Evolutionary conservation across 257 asterid species (phyloP).

Genomic region (Solanum dulcamara): DNA sequence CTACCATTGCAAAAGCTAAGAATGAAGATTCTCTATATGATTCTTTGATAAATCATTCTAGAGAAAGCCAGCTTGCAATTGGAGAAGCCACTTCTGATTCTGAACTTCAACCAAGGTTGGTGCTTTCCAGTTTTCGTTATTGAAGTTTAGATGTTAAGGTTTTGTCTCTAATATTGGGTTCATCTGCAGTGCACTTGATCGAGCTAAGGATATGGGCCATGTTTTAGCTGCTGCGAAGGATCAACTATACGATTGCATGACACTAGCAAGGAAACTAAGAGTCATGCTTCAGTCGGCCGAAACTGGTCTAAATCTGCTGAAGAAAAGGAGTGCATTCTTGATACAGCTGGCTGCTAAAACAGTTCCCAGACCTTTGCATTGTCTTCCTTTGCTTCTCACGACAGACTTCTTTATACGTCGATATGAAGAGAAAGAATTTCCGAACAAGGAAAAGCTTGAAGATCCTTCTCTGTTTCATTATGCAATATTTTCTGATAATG

Average conservation of each 20-base stretch:
- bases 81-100: constrained; percentile 80
- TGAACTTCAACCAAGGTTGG: constrained; percentile 79
- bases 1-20: constrained; percentile 79
- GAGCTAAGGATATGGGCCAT: constrained; percentile 92
- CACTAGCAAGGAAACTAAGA: constrained; percentile 76
- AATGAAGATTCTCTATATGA: constrained; percentile 51
- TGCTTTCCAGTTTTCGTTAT: constrained; percentile 5
- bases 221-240: constrained; percentile 76
- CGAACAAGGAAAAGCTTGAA: constrained; percentile 64
- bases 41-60: constrained; percentile 60
- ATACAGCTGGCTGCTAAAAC: constrained; percentile 94
- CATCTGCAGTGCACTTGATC: constrained; percentile 50
- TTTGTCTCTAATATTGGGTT: constrained; percentile 4
- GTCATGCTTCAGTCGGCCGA: constrained; percentile 87
- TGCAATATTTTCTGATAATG: constrained; percentile 89
- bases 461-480: constrained; percentile 79
- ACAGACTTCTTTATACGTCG: constrained; percentile 55
- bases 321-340: constrained; percentile 78
- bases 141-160: constrained; percentile 3
- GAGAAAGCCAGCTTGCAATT: constrained; percentile 62
- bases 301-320: constrained; percentile 34
- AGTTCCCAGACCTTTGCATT: constrained; percentile 83
- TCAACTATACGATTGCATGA: constrained; percentile 56
- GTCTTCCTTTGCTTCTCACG: constrained; percentile 72
- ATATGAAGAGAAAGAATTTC: constrained; percentile 44